Evolutionary conservation across 2,329 filamentous ascomycete genomes (phyloP).

Genomic region (Penicillium sp.): DNA sequence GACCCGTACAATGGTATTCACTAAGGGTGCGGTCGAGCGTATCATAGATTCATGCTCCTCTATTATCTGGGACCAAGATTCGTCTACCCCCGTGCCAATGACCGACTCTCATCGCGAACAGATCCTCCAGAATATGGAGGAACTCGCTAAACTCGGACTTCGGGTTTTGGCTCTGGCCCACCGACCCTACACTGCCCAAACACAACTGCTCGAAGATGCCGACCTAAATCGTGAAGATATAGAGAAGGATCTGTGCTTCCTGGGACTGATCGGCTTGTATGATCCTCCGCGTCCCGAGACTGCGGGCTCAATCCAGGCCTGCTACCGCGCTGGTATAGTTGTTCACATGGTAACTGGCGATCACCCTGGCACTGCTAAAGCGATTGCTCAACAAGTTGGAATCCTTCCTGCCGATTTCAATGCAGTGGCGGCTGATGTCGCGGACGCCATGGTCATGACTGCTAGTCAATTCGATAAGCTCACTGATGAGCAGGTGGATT

Average conservation of each 20-base stretch:
- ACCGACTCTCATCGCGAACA: slow-evolving; percentile 53
- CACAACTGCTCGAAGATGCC: slow-evolving; percentile 20
- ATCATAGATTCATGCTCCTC: slow-evolving; percentile 59
- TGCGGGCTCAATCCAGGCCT: slow-evolving; percentile 64
- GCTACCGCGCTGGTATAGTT: slow-evolving; percentile 66
- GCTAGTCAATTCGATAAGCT: slow-evolving; percentile 74
- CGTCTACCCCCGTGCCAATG: slow-evolving; percentile 42
- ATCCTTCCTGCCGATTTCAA: slow-evolving; percentile 64
- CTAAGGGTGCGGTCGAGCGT: slow-evolving; percentile 59
- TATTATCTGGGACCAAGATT: slow-evolving; percentile 46
- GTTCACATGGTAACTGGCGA: slow-evolving; percentile 83
- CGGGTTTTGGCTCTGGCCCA: slow-evolving; percentile 66
- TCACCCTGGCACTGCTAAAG: slow-evolving; percentile 70
- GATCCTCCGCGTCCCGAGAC: slow-evolving; percentile 79
- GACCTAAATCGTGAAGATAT: slow-evolving; percentile 57
- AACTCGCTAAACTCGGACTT: slow-evolving; percentile 61
- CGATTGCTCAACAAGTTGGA: slow-evolving; percentile 72
- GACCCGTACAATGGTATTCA: slow-evolving; percentile 28
- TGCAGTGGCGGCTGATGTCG: slow-evolving; percentile 57
- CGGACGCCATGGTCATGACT: slow-evolving; percentile 65
- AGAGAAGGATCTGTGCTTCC: slow-evolving; percentile 65
- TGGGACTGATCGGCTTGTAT: slow-evolving; percentile 77
- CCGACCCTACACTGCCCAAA: slow-evolving; percentile 8
- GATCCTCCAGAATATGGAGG: slow-evolving; percentile 64
- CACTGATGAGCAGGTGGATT: slow-evolving; percentile 66